phyloP scores from a whole-genome alignment of 352 stramenopile genomes.

The Globisporangium emineosum region DNA sequence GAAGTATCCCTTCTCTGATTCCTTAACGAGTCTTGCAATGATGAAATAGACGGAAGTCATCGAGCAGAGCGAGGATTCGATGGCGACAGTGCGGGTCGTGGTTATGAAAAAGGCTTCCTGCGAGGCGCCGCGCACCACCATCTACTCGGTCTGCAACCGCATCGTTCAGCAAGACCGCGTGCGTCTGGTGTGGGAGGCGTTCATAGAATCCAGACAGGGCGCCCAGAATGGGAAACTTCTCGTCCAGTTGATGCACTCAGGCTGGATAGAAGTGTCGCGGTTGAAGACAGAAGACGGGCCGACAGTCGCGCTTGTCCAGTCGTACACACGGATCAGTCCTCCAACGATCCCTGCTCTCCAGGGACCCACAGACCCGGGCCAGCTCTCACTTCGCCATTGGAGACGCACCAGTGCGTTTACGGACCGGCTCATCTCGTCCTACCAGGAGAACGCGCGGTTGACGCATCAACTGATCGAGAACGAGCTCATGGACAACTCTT shows the following conservation, averaged over 20 bases:
- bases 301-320: slow-evolving; percentile 6
- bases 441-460: slow-evolving; percentile 27
- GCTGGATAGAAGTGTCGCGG: neutral
- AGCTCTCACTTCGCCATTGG: slow-evolving; percentile 21
- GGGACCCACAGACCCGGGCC: neutral
- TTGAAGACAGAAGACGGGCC: neutral
- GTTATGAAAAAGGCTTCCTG: neutral
- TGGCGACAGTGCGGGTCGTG: slow-evolving; percentile 8
- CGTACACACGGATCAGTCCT: slow-evolving; percentile 24
- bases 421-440: slow-evolving; percentile 29
- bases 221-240: neutral
- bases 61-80: slow-evolving; percentile 10
- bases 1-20: neutral
- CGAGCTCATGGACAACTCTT: slow-evolving; percentile 15
- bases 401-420: slow-evolving; percentile 27
- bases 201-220: neutral
- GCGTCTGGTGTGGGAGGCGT: slow-evolving; percentile 17
- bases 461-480: slow-evolving; percentile 34
- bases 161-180: slow-evolving; percentile 15
- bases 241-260: neutral
- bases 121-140: neutral
- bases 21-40: neutral
- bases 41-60: slow-evolving; percentile 6
- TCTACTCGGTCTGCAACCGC: slow-evolving; percentile 22
- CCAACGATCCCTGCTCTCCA: slow-evolving; percentile 14